phyloP scores from a whole-genome alignment of 306 rosid genomes.

The Rubus parviflorus region DNA sequence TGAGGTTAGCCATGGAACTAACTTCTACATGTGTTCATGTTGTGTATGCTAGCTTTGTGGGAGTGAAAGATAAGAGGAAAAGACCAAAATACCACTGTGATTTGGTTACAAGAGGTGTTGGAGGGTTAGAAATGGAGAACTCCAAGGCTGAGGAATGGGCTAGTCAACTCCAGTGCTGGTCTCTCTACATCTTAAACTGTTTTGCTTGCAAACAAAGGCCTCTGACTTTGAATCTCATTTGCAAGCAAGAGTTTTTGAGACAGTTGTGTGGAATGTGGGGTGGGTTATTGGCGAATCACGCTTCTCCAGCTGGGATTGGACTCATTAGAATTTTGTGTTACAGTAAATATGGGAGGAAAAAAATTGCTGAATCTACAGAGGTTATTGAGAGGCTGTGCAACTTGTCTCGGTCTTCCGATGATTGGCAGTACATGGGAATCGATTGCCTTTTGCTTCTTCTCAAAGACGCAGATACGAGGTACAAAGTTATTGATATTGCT shows the following conservation, averaged over 20 bases:
- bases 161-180: conserved; percentile 82
- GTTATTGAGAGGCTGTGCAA: conserved; percentile 49
- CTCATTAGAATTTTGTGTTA: conserved; percentile 66
- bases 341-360: conserved; percentile 54
- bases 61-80: conserved; percentile 30
- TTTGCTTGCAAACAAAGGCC: conserved; percentile 69
- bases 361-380: conserved; percentile 41
- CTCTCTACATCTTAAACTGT: conserved; percentile 61
- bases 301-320: conserved; percentile 74
- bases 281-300: conserved; percentile 54
- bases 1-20: conserved; percentile 45
- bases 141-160: conserved; percentile 84
- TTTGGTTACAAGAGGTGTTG: conserved; percentile 71
- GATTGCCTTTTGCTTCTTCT: conserved; percentile 77
- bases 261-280: conserved; percentile 74
- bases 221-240: conserved; percentile 50
- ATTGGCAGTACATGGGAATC: conserved; percentile 84
- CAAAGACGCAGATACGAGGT: conserved; percentile 62
- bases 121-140: conserved; percentile 67
- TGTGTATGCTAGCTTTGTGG: conserved; percentile 48
- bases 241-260: conserved; percentile 49
- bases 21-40: conserved; percentile 55
- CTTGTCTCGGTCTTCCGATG: conserved; percentile 76
- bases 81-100: conserved; percentile 58
- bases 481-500: conserved; percentile 49